Conservation (phyloP, 78 protist genomes). For the Dictyostelium capitatum region DNA sequence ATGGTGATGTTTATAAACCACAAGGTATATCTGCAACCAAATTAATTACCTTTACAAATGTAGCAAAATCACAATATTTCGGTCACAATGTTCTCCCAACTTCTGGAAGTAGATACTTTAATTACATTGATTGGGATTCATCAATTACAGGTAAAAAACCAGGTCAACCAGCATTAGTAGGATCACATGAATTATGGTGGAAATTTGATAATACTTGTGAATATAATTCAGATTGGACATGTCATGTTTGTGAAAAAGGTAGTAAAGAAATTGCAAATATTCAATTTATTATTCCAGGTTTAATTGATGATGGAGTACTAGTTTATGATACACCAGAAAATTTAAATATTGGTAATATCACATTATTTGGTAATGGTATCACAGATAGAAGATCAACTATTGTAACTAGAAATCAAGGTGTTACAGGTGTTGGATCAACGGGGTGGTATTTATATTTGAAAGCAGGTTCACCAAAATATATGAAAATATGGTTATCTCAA, state of each 20-base stretch:
- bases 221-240: conserved; percentile 6
- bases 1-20: conserved; percentile 74
- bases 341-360: conserved; percentile 25
- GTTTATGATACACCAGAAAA: background rate
- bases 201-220: conserved; percentile 27
- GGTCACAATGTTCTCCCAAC: conserved; percentile 42
- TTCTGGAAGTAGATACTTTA: conserved; percentile 46
- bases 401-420: conserved; percentile 29
- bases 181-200: conserved; percentile 31
- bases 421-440: conserved; percentile 32
- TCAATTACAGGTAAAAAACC: conserved; percentile 16
- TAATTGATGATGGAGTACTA: conserved; percentile 24
- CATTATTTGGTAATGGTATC: conserved; percentile 71
- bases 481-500: conserved; percentile 45
- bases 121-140: conserved; percentile 73
- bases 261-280: conserved; percentile 11
- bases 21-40: conserved; percentile 64
- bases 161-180: conserved; percentile 1
- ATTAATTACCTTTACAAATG: conserved; percentile 22
- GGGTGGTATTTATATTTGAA: conserved; percentile 49
- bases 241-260: conserved; percentile 24
- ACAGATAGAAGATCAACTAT: conserved; percentile 15
- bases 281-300: conserved; percentile 25
- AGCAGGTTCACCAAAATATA: conserved; percentile 4
- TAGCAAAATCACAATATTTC: background rate